Base-by-base conservation (phyloP, 2,329 filamentous ascomycete genomes). In the Trichoderma breve region DNA sequence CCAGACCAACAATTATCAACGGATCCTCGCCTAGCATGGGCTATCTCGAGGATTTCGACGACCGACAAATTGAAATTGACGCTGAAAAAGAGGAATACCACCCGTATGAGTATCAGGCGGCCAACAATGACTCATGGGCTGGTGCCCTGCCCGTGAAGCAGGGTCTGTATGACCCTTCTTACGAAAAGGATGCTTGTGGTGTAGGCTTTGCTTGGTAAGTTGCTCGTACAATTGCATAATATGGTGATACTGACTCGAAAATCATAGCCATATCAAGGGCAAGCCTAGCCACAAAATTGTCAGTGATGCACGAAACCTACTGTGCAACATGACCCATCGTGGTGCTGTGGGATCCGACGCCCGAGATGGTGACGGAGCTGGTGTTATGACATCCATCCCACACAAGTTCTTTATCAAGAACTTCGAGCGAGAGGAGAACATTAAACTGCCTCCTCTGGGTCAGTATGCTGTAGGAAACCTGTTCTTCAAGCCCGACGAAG, bases 291-390 rank as follows among this genome's bases (percentile, higher is more conserved):
- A 98, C 88, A 99, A 98, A 82, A 98, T 98, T 80, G 92, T 98
- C 75, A 97, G 93, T 84, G 95, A 98, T 97, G 95, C 95, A 76
- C 92, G 93, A 76, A 97, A 95, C 84, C 88, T 99, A 74, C 91
- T 99, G 75, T 99, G 96, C 88, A 98, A 99, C 89, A 99, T 99
- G 96, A 98, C 96, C 87, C 96, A 99, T 87, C 92, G 96, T 82
- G 96, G 96, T 87, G 96, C 96, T 75, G 95, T 98, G 78, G 96
- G 96, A 77, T 98, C 96, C 73, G 96, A 99, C 86, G 94, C 94
- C 80, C 92, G 96, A 87, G 96, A 99, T 82, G 96, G 96, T 81
- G 96, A 99, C 82, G 96, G 96, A 82, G 96, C 96, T 78, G 96
- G 96, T 89, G 95, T 98, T 80, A 99, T 99, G 96, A 98, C 95